Conservation (phyloP, 2,329 filamentous ascomycete species). For the Talaromyces sp. region DNA sequence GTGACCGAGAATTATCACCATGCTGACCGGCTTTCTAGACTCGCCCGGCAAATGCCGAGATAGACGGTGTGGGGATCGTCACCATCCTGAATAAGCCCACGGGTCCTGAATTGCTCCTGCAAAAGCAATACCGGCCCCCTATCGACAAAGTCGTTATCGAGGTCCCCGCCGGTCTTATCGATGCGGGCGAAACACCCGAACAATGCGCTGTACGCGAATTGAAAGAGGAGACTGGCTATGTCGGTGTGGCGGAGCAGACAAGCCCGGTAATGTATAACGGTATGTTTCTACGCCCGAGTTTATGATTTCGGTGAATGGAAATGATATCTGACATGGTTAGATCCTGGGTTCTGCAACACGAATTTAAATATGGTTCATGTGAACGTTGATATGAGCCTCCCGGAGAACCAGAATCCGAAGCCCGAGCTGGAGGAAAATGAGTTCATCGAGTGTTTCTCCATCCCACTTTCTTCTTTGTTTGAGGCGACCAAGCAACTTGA, state of each 20-base stretch:
- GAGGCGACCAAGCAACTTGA: slow-evolving; percentile 68
- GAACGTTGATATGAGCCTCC: slow-evolving; percentile 67
- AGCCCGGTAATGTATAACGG: slow-evolving; percentile 51
- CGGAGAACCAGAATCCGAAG: slow-evolving; percentile 69
- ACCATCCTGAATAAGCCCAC: slow-evolving; percentile 59
- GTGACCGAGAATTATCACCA: neutral
- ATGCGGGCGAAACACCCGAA: slow-evolving; percentile 59
- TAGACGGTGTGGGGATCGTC: slow-evolving; percentile 62
- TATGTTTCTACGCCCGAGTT: slow-evolving; percentile 29
- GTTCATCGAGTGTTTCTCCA: slow-evolving; percentile 77
- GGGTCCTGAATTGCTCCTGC: slow-evolving; percentile 55
- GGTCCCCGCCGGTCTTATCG: slow-evolving; percentile 63
- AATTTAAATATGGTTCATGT: slow-evolving; percentile 67
- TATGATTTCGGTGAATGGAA: neutral
- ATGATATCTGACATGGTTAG: slow-evolving; percentile 25
- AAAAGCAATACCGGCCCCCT: slow-evolving; percentile 64
- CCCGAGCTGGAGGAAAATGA: slow-evolving; percentile 76
- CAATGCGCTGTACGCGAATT: slow-evolving; percentile 61
- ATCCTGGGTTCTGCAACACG: slow-evolving; percentile 54
- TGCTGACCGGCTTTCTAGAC: slow-evolving; percentile 28
- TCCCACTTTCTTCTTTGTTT: slow-evolving; percentile 67
- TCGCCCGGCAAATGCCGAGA: slow-evolving; percentile 54
- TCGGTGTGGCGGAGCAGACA: slow-evolving; percentile 51
- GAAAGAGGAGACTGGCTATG: slow-evolving; percentile 65
- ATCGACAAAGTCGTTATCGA: slow-evolving; percentile 62